phyloP scores from a whole-genome alignment of 768 basidiomycete species.

The Holtermanniella nyarrowii region DNA sequence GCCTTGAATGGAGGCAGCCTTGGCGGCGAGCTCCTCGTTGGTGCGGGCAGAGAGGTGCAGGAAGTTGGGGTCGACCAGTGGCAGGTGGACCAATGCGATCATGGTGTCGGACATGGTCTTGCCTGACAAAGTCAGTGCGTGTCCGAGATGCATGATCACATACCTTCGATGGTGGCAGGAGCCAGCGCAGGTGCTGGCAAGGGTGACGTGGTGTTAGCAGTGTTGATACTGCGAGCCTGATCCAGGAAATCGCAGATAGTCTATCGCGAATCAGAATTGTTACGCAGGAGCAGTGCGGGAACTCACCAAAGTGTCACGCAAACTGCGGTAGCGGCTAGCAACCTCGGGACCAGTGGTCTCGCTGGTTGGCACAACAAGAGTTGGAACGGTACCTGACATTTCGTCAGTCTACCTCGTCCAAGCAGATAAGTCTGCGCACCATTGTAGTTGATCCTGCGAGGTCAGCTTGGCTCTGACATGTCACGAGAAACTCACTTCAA shows the following conservation, averaged over 20 bases:
- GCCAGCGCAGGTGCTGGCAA: conserved; percentile 66
- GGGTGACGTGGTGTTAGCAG: conserved; percentile 59
- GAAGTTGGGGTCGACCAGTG: conserved; percentile 55
- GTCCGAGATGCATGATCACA: conserved; percentile 7
- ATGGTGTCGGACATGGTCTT: conserved; percentile 44
- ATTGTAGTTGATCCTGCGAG: conserved; percentile 60
- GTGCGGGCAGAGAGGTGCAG: conserved; percentile 54
- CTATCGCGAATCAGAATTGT: conserved; percentile 43
- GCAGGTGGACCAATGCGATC: conserved; percentile 55
- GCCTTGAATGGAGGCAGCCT: conserved; percentile 43
- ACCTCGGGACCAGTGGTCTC: conserved; percentile 60
- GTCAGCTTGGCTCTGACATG: conserved; percentile 3
- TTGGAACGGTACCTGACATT: conserved; percentile 62
- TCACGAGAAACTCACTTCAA: conserved; percentile 34
- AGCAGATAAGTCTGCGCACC: conserved; percentile 43
- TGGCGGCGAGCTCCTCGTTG: conserved; percentile 46
- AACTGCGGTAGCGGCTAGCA: conserved; percentile 68
- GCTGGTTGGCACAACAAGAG: conserved; percentile 70
- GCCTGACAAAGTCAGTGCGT: conserved; percentile 6
- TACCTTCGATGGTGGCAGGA: conserved; percentile 70
- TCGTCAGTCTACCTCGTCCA: background rate
- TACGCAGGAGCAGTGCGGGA: background rate
- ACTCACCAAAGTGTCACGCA: conserved; percentile 62
- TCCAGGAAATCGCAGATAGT: conserved; percentile 70
- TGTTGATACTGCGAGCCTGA: conserved; percentile 61